A percentile compares a stretch with the other conserved stretches of the same genome.
phyloP scores from a whole-genome alignment of 1,139 yeast genomes.

The Kluyveromyces sp. region DNA sequence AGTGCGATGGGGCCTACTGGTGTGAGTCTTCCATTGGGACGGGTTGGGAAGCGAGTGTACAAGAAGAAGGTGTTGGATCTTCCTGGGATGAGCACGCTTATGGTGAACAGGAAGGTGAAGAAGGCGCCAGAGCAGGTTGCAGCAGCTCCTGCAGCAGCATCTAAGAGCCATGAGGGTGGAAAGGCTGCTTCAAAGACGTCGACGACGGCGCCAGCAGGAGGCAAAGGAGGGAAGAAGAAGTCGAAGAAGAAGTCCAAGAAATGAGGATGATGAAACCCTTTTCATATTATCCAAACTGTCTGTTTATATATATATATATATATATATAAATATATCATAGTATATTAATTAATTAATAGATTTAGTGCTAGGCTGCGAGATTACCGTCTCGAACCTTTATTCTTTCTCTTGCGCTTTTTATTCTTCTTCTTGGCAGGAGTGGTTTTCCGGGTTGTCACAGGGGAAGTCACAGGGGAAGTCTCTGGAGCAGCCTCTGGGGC shows the following conservation, averaged over 20 bases:
- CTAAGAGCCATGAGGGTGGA: slow-evolving; percentile 2
- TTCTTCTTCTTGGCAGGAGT: neutral
- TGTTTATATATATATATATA: slow-evolving; percentile 6
- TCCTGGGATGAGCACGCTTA: slow-evolving; percentile 22
- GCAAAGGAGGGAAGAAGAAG: slow-evolving; percentile 7
- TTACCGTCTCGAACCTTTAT: neutral
- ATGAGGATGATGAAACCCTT: neutral
- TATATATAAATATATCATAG: neutral
- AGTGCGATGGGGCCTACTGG: slow-evolving; percentile 85
- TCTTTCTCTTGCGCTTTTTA: neutral
- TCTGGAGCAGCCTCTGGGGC: neutral
- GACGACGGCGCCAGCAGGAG: neutral
- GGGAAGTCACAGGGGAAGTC: neutral
- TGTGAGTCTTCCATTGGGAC: slow-evolving; percentile 33
- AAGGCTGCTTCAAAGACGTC: neutral
- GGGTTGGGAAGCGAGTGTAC: slow-evolving; percentile 14
- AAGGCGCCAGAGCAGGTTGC: slow-evolving; percentile 13
- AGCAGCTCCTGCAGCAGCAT: slow-evolving; percentile 9
- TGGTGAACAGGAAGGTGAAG: slow-evolving; percentile 25
- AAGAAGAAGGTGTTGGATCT: slow-evolving; percentile 14
- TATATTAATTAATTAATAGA: too few species aligned
- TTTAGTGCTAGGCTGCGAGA: too few species aligned
- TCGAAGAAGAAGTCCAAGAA: slow-evolving; percentile 14
- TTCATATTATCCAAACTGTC: neutral
- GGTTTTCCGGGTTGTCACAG: neutral